Conservation (phyloP, 768 basidiomycete species). For the Termitomyces bulborhizus region DNA sequence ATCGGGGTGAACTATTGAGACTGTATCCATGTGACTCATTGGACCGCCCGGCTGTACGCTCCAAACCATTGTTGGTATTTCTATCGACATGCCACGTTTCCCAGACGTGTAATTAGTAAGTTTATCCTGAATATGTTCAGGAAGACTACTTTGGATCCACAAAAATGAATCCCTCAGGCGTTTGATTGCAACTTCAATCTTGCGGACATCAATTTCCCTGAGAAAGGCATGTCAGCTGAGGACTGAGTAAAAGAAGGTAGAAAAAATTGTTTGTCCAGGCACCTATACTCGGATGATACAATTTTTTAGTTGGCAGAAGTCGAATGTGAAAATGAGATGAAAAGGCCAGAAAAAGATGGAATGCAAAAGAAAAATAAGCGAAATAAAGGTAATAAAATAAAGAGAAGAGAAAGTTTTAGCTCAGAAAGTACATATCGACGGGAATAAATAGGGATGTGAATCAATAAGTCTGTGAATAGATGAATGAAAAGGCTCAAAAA, state of each 20-base stretch:
- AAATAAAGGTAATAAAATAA: background rate
- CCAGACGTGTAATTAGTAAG: background rate
- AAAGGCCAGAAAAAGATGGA: background rate
- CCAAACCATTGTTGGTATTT: background rate
- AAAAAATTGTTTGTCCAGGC: background rate
- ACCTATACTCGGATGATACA: background rate
- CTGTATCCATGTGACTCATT: background rate
- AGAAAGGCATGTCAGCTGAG: background rate
- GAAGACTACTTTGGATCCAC: background rate
- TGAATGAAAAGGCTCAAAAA: too few relatives aligned
- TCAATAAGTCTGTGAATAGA: too few relatives aligned
- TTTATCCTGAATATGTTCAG: too few relatives aligned
- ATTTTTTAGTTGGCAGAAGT: background rate
- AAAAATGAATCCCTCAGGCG: background rate
- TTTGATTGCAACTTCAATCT: background rate
- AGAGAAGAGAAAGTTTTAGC: background rate
- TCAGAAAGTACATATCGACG: constrained; percentile 1
- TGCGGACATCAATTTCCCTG: background rate
- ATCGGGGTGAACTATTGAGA: background rate
- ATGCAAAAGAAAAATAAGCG: background rate
- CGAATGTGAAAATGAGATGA: background rate
- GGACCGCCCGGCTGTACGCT: background rate
- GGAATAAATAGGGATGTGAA: background rate
- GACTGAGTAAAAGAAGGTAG: background rate
- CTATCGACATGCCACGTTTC: background rate